Conservation (phyloP, 192 early-diverging fungal species). For the Globomyces pollinis-pini region DNA sequence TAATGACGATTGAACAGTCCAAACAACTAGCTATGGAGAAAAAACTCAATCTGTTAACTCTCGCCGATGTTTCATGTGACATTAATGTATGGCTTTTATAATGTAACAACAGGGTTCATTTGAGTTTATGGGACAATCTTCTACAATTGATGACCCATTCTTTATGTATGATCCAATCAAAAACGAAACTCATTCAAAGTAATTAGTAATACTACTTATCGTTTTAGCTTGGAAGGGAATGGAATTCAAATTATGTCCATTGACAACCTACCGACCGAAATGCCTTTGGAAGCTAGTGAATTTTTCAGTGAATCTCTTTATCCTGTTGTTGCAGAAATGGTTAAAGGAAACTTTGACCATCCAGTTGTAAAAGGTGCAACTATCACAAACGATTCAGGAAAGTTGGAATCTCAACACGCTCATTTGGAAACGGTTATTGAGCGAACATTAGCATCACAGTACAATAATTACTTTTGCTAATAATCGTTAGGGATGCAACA, state of each 20-base stretch:
- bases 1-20: constrained; percentile 83
- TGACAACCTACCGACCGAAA: constrained; percentile 93
- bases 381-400: constrained; percentile 63
- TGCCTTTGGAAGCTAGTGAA: constrained; percentile 89
- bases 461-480: too few species aligned
- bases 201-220: constrained; percentile 46
- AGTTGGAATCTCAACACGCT: constrained; percentile 48
- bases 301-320: constrained; percentile 83
- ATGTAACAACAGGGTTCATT: constrained; percentile 62
- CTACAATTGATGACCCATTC: constrained; percentile 84
- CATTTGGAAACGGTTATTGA: constrained; percentile 36
- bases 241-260: constrained; percentile 98
- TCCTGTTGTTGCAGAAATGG: constrained; percentile 72
- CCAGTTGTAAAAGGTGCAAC: constrained; percentile 68
- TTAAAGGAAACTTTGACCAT: constrained; percentile 48
- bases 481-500: constrained; percentile 29
- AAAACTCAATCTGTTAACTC: constrained; percentile 64
- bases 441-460: too few species aligned
- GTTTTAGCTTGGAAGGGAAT: constrained; percentile 56
- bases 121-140: constrained; percentile 87
- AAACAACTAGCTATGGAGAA: constrained; percentile 58
- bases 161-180: constrained; percentile 84
- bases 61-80: constrained; percentile 93
- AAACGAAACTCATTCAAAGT: constrained; percentile 57
- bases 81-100: constrained; percentile 51